Conservation (phyloP, 2,329 filamentous ascomycete genomes). For the Fusarium torreyae region DNA sequence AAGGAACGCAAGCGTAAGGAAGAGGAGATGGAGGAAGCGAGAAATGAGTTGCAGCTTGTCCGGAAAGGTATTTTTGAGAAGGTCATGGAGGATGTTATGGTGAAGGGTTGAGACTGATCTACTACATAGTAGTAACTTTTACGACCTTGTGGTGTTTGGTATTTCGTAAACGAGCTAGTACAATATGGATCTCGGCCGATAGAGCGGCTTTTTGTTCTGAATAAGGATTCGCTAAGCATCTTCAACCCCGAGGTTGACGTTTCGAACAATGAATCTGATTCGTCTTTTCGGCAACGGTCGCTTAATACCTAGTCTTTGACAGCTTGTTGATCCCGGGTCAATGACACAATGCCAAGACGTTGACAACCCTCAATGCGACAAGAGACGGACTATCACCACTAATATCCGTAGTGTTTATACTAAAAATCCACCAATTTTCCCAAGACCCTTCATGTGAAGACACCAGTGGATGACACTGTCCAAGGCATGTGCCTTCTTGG, state of each 20-base stretch:
- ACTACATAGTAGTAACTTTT: too few relatives aligned
- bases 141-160: neutral
- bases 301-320: slow-evolving; percentile 23
- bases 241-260: neutral
- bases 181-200: slow-evolving; percentile 2
- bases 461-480: neutral
- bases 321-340: neutral
- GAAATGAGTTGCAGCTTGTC: slow-evolving; percentile 60
- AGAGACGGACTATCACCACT: too few relatives aligned
- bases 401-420: slow-evolving; percentile 1
- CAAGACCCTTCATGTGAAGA: neutral
- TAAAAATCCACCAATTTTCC: neutral
- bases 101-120: slow-evolving; percentile 13
- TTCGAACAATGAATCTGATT: slow-evolving; percentile 11
- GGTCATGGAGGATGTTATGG: slow-evolving; percentile 29
- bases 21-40: slow-evolving; percentile 53
- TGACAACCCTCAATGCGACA: slow-evolving; percentile 13
- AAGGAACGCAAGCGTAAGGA: slow-evolving; percentile 53
- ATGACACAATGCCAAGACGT: slow-evolving; percentile 21
- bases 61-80: slow-evolving; percentile 57
- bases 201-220: neutral
- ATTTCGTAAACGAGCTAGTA: neutral
- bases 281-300: slow-evolving; percentile 26
- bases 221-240: slow-evolving; percentile 13
- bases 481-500: slow-evolving; percentile 2